Evolutionary conservation across 179 eudicot genomes (phyloP), one percentile per base, ranked within the genome.

Genomic region (Patellifolia procumbens): DNA sequence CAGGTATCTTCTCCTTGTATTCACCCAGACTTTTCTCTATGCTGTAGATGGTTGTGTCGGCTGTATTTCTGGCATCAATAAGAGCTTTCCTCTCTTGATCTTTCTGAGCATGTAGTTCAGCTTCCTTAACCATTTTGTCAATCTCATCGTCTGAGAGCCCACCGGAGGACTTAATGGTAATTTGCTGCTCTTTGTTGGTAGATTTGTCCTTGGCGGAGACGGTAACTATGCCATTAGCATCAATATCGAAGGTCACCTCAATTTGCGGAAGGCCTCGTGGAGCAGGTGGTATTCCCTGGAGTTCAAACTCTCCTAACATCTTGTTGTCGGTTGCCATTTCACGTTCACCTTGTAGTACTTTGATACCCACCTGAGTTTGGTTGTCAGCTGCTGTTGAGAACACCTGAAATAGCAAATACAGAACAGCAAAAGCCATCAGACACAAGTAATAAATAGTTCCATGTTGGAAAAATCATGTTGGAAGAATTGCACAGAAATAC

Each of bases 341-440:
- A 71, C 97, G 94, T 65, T 93, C 97, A 22, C 97, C 97, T 82
- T 93, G 97, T 7, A 93, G 52, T 1, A 93, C 97, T 78, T 89
- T 89, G 58, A 93, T 89, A 4, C 97, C 97, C 19, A 93, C 97
- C 58, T 92, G 97, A 65, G 92, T 89, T 77, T 91, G 97, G 83
- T 92, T 92, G 82, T 92, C 97, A 17, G 96, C 94, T 4, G 97
- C 97, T 8, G 97, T 92, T 13, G 97, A 93, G 78, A 93, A 93
- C 45, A 88, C 91, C 97, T 92, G 85, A 31, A 79, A 15, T 63
- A 45, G 52, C 62, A 24, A 42, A 49, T 46, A 68, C 22, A 70
- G 5, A 56, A 70, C 16, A 19, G 26, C 29, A 10, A 70, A 52
- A 35, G 43, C 24, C 29, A 35, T 55, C 2, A 19, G 56, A 42